Evolutionary conservation across 2,329 filamentous ascomycete species (phyloP), one percentile per base, ranked within the genome.

Genomic region (Colletotrichum nymphaeae): DNA sequence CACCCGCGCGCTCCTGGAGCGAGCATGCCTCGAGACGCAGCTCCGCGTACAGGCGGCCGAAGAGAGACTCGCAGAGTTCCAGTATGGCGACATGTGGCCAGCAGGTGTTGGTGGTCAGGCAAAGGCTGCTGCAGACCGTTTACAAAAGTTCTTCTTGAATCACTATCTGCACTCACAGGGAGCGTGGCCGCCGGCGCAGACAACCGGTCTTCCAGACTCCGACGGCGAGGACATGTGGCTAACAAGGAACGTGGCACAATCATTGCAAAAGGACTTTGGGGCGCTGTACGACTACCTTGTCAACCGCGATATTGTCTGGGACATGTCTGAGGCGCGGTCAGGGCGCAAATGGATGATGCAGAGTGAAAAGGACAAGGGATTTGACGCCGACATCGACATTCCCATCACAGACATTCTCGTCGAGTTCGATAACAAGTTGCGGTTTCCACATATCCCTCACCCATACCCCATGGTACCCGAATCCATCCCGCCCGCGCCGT

Each of bases 281-380:
- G 89, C 90, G 0, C 82, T 94, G 1, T 94, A 94, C 77, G 92
- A 94, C 77, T 93, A 93, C 74, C 83, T 94, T 1, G 92, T 94
- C 19, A 89, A 94, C 79, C 87, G 91, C 5, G 89, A 93, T 59
- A 87, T 93, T 5, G 79, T 88, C 0, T 94, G 92, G 91, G 91
- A 92, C 68, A 87, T 87, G 24, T 88, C 87, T 0, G 91, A 93
- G 77, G 89, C 89, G 60, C 84, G 90, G 0, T 87, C 88, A 4
- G 88, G 88, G 22, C 88, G 90, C 53, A 93, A 92, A 78, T 93
- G 91, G 90, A 88, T 90, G 80, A 91, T 93, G 84, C 85, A 87
- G 22, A 86, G 86, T 49, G 81, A 84, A 72, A 83, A 81, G 55
- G 86, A 87, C 77, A 81, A 77, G 52, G 81, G 78, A 0, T 89